Evolutionary conservation across 108 stramenopile species (phyloP).

Genomic region (Cyclostephanos invisitatus): DNA sequence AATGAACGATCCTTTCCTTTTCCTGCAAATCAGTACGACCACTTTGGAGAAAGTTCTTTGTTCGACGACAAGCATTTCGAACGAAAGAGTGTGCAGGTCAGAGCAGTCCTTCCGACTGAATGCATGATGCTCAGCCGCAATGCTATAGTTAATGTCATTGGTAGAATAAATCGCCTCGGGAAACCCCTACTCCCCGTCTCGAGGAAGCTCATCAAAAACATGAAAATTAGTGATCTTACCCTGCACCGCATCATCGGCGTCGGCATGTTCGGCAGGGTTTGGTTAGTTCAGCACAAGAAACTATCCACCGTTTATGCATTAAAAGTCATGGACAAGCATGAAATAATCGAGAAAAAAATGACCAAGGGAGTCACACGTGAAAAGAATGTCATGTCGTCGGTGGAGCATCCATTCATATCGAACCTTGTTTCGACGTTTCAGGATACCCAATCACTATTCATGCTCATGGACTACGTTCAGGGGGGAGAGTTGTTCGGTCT

Average conservation of each 20-base stretch:
- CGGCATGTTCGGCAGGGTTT: slow-evolving; percentile 92
- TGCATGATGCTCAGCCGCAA: slow-evolving; percentile 36
- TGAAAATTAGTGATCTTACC: slow-evolving; percentile 50
- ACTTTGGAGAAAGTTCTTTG: slow-evolving; percentile 36
- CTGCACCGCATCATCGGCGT: slow-evolving; percentile 73
- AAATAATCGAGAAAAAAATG: slow-evolving; percentile 63
- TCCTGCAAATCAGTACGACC: slow-evolving; percentile 17
- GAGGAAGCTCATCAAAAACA: slow-evolving; percentile 40
- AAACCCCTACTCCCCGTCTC: slow-evolving; percentile 29
- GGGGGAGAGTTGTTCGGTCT: slow-evolving; percentile 82
- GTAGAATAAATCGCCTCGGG: slow-evolving; percentile 37
- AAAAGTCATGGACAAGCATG: slow-evolving; percentile 66
- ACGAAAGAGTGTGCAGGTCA: slow-evolving; percentile 27
- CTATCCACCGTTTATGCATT: slow-evolving; percentile 50
- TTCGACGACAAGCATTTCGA: slow-evolving; percentile 33
- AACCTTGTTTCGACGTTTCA: slow-evolving; percentile 65
- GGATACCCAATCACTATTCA: slow-evolving; percentile 64
- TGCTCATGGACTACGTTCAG: slow-evolving; percentile 80
- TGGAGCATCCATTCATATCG: slow-evolving; percentile 75
- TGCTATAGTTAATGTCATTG: slow-evolving; percentile 40
- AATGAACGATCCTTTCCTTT: neutral
- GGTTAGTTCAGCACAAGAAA: slow-evolving; percentile 57
- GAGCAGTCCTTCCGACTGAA: slow-evolving; percentile 30
- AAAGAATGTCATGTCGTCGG: slow-evolving; percentile 48
- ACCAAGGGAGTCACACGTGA: slow-evolving; percentile 49